Conservation (phyloP, 2,329 filamentous ascomycete genomes). For the Chaetoscypha palmicola region DNA sequence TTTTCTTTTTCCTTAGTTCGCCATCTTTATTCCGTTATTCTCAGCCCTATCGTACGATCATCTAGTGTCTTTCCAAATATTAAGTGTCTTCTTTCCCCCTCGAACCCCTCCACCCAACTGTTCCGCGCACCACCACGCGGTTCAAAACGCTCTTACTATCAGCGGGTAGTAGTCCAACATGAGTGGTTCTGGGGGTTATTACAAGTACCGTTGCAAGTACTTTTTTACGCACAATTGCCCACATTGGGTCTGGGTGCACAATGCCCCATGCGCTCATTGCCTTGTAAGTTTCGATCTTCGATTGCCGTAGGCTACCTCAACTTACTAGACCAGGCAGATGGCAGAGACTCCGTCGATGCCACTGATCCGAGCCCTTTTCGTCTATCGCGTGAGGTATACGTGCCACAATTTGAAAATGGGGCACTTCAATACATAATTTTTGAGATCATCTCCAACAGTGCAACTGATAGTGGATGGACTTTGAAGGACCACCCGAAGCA, state of each 20-base stretch:
- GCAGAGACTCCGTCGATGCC: slow-evolving; percentile 39
- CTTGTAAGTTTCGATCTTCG: slow-evolving; percentile 36
- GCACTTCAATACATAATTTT: slow-evolving; percentile 42
- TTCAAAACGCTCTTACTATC: slow-evolving; percentile 27
- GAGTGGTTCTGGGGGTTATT: slow-evolving; percentile 32
- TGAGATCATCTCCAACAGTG: slow-evolving; percentile 36
- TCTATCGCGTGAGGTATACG: slow-evolving; percentile 37
- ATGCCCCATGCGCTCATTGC: slow-evolving; percentile 43
- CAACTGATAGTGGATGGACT: slow-evolving; percentile 27
- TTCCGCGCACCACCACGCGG: slow-evolving; percentile 18
- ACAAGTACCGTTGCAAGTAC: slow-evolving; percentile 50
- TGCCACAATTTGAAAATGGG: slow-evolving; percentile 40
- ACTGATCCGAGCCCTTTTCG: slow-evolving; percentile 20
- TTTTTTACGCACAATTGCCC: slow-evolving; percentile 45
- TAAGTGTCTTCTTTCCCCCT: neutral
- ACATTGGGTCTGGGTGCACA: slow-evolving; percentile 49
- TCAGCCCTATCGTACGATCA: neutral
- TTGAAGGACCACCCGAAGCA: slow-evolving; percentile 20
- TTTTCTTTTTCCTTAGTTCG: slow-evolving; percentile 25
- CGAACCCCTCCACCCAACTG: neutral
- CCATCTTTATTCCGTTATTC: slow-evolving; percentile 12
- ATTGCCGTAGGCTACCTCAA: too few relatives aligned
- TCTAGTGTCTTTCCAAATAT: slow-evolving; percentile 3
- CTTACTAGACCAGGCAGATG: slow-evolving; percentile 44
- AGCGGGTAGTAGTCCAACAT: slow-evolving; percentile 29